phyloP scores from a whole-genome alignment of 768 basidiomycete species.

The Phlegmacium glaucopus region DNA sequence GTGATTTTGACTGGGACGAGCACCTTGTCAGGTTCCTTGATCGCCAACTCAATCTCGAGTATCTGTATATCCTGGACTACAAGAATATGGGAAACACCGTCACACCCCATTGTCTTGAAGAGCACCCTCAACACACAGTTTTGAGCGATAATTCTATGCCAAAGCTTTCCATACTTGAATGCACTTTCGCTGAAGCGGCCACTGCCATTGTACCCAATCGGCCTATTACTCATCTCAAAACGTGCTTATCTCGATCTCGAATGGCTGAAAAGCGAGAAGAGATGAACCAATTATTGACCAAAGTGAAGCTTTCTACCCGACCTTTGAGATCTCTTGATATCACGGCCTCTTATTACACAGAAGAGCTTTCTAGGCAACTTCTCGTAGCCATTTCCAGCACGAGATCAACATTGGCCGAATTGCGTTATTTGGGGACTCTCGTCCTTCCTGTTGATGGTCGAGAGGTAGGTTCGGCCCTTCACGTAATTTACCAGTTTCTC shows the following conservation, averaged over 20 bases:
- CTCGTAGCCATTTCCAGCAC: slow-evolving; percentile 39
- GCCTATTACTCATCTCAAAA: slow-evolving; percentile 61
- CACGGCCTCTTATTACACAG: slow-evolving; percentile 56
- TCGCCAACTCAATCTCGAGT: slow-evolving; percentile 42
- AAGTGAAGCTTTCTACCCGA: slow-evolving; percentile 40
- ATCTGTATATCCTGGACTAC: slow-evolving; percentile 49
- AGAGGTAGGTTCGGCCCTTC: slow-evolving; percentile 38
- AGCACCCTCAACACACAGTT: too few relatives aligned
- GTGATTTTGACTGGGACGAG: slow-evolving; percentile 64
- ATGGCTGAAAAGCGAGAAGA: slow-evolving; percentile 49
- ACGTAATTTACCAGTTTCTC: slow-evolving; percentile 3
- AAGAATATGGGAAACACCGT: slow-evolving; percentile 22
- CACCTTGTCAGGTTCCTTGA: slow-evolving; percentile 52
- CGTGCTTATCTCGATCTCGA: slow-evolving; percentile 59
- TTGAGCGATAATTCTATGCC: slow-evolving; percentile 38
- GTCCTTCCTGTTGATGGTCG: slow-evolving; percentile 55
- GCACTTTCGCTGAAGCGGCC: slow-evolving; percentile 66
- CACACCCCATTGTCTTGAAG: slow-evolving; percentile 5
- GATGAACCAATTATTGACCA: slow-evolving; percentile 43
- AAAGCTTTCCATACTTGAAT: slow-evolving; percentile 52
- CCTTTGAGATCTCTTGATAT: slow-evolving; percentile 55
- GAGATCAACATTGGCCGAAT: slow-evolving; percentile 28
- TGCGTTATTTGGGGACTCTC: slow-evolving; percentile 63
- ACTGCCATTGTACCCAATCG: slow-evolving; percentile 52
- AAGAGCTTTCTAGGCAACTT: slow-evolving; percentile 51